These are phyloP conservation scores for Termitomyces sp. DNA, from an alignment of 768 basidiomycete species.

Conservation along the genomic window DNA sequence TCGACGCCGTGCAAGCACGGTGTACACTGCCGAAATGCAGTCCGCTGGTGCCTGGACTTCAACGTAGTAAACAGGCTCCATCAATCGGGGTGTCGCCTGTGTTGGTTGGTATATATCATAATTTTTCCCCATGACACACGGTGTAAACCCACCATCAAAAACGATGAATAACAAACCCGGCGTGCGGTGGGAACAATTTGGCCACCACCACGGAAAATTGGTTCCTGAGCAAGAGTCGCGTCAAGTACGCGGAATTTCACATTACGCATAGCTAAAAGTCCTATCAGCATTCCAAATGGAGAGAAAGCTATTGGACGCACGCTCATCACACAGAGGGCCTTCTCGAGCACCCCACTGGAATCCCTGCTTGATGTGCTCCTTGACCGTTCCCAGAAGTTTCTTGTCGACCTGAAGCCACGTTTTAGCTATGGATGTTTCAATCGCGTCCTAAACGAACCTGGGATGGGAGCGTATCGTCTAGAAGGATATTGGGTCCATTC, in stretches of 20 bases:
- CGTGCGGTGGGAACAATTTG: conserved; percentile 99
- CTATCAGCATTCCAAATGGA: not conserved
- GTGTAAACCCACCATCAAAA: conserved; percentile 76
- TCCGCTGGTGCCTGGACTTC: conserved; percentile 99
- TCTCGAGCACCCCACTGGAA: conserved; percentile 99
- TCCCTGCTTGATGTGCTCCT: conserved; percentile 95
- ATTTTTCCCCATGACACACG: conserved; percentile 2
- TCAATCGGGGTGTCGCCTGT: conserved; percentile 89
- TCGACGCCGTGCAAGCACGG: conserved; percentile 94
- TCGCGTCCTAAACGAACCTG: conserved; percentile 44
- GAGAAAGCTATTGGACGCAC: conserved; percentile 48
- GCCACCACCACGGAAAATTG: conserved; percentile 96
- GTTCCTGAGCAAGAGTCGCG: conserved; percentile 87
- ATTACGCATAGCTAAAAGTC: conserved; percentile 81
- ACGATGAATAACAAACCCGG: conserved; percentile 97
- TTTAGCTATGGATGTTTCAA: not conserved
- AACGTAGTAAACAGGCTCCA: conserved; percentile 98
- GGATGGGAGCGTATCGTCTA: conserved; percentile 95
- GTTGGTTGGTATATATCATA: not conserved
- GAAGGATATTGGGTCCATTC: conserved; percentile 84
- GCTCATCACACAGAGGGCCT: conserved; percentile 97
- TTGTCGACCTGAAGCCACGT: conserved; percentile 69
- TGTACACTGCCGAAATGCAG: conserved; percentile 97
- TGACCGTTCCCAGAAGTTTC: conserved; percentile 82
- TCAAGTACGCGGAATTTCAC: conserved; percentile 97